Conservation (phyloP, 2,329 filamentous ascomycete genomes). For the Westerdykella sp. region DNA sequence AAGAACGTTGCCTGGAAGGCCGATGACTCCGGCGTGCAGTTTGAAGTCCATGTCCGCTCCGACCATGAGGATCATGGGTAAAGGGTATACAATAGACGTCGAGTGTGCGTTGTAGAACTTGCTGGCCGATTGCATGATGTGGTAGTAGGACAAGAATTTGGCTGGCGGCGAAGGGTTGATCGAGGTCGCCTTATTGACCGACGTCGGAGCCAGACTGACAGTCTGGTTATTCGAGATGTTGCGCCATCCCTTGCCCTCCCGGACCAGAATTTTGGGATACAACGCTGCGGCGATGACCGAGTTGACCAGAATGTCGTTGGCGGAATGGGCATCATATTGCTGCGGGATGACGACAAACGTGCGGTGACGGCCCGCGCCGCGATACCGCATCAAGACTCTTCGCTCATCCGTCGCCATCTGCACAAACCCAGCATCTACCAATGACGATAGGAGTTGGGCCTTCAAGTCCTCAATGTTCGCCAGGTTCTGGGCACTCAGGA, state of each 20-base stretch:
- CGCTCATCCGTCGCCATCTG: slow-evolving; percentile 68
- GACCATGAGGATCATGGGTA: slow-evolving; percentile 66
- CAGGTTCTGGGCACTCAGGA: slow-evolving; percentile 80
- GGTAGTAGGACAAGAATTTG: slow-evolving; percentile 88
- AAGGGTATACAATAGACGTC: slow-evolving; percentile 65
- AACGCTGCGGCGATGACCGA: slow-evolving; percentile 90
- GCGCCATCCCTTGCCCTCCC: slow-evolving; percentile 79
- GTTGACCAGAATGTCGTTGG: slow-evolving; percentile 71
- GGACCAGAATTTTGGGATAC: slow-evolving; percentile 84
- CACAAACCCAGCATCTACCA: slow-evolving; percentile 81
- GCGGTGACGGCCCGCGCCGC: slow-evolving; percentile 60
- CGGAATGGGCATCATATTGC: slow-evolving; percentile 66
- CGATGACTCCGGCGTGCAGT: slow-evolving; percentile 80
- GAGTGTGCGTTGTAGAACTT: slow-evolving; percentile 76
- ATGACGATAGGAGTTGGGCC: slow-evolving; percentile 75
- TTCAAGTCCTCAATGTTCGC: slow-evolving; percentile 94
- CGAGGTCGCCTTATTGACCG: slow-evolving; percentile 67
- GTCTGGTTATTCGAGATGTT: slow-evolving; percentile 91
- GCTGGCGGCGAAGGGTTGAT: slow-evolving; percentile 40
- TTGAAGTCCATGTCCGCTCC: slow-evolving; percentile 79
- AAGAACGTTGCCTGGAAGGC: slow-evolving; percentile 80
- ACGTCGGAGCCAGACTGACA: slow-evolving; percentile 79
- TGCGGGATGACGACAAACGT: slow-evolving; percentile 80
- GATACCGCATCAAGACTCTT: slow-evolving; percentile 59
- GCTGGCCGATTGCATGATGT: slow-evolving; percentile 90